Conservation (phyloP, 306 rosid species). For the Mimosa bimucronata region DNA sequence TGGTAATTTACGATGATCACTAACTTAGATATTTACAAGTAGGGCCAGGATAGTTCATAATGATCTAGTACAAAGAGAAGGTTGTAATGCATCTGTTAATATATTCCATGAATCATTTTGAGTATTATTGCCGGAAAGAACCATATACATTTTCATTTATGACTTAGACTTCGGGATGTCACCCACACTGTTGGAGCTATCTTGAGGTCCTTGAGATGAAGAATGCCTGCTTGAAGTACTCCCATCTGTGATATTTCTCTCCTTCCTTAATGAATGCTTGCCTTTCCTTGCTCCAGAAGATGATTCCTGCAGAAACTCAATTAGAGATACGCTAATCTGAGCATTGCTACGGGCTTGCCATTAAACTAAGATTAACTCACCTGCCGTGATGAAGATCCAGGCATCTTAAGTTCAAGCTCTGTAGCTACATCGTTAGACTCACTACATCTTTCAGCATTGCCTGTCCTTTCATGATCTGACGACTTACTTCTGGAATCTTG, state of each 20-base stretch:
- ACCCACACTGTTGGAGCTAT: slow-evolving; percentile 75
- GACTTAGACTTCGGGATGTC: slow-evolving; percentile 58
- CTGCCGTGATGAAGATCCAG: slow-evolving; percentile 83
- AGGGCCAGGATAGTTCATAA: slow-evolving; percentile 2
- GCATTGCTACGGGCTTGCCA: slow-evolving; percentile 15
- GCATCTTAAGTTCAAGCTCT: slow-evolving; percentile 93
- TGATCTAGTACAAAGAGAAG: neutral
- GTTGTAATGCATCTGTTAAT: neutral
- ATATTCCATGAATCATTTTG: slow-evolving; percentile 35
- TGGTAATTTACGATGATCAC: neutral
- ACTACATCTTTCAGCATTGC: slow-evolving; percentile 57
- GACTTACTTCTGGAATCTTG: slow-evolving; percentile 66
- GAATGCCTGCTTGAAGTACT: slow-evolving; percentile 75
- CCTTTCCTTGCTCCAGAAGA: slow-evolving; percentile 60
- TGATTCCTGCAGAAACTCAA: slow-evolving; percentile 55
- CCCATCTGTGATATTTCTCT: slow-evolving; percentile 53
- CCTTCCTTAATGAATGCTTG: slow-evolving; percentile 67
- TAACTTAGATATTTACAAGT: slow-evolving; percentile 23
- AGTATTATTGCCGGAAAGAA: slow-evolving; percentile 27
- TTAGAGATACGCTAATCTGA: slow-evolving; percentile 17
- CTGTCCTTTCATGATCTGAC: slow-evolving; percentile 48
- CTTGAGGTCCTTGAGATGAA: slow-evolving; percentile 70
- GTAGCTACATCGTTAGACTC: slow-evolving; percentile 82
- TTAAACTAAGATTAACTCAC: slow-evolving; percentile 45
- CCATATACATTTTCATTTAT: slow-evolving; percentile 41